Conservation (phyloP, 306 rosid genomes). For the Geum urbanum region DNA sequence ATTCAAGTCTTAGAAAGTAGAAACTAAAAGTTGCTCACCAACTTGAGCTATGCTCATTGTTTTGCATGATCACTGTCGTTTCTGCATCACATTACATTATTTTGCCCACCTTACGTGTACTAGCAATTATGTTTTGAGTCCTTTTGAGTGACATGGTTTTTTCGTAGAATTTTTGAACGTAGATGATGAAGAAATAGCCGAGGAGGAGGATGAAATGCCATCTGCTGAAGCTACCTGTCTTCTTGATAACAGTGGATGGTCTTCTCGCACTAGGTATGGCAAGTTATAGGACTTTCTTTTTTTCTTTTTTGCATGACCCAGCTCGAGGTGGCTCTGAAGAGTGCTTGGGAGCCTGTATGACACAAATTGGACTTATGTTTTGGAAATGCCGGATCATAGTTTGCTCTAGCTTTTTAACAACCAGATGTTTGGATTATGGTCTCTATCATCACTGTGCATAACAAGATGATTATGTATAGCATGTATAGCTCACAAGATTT, state of each 20-base stretch:
- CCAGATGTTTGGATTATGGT: not conserved
- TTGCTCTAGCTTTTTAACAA: not conserved
- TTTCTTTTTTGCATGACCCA: not conserved
- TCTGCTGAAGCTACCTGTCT: conserved; percentile 55
- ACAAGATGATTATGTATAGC: not conserved
- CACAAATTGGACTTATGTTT: not conserved
- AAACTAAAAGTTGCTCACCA: not conserved
- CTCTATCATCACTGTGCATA: not conserved
- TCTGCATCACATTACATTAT: not conserved
- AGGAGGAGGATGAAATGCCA: conserved; percentile 56
- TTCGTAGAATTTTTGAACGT: conserved; percentile 71
- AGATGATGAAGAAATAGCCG: conserved; percentile 76
- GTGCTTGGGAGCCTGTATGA: conserved; percentile 10
- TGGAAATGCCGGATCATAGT: not conserved
- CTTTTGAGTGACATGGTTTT: conserved; percentile 17
- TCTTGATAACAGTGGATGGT: conserved; percentile 94
- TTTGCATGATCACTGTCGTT: not conserved
- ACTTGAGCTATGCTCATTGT: not conserved
- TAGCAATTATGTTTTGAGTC: not conserved
- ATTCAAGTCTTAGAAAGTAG: not conserved
- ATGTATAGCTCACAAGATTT: not conserved
- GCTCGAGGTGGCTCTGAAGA: not conserved
- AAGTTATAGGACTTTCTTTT: not conserved
- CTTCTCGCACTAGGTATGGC: conserved; percentile 86
- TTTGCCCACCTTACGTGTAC: not conserved